Base-by-base conservation (phyloP, 108 stramenopile genomes). In the Nitzschia inconspicua region DNA sequence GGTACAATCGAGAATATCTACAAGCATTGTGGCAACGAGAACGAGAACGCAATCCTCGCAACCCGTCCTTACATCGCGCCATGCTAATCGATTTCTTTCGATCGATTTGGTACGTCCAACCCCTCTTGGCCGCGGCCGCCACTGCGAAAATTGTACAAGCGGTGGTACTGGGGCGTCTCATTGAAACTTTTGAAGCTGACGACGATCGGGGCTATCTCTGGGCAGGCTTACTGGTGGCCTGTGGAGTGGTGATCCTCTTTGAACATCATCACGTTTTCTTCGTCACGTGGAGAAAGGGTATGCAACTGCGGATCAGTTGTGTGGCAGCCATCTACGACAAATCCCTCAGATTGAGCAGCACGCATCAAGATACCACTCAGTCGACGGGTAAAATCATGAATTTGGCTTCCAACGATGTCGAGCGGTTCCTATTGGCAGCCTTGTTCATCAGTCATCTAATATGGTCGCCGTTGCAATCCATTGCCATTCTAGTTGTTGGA, bases 401-500 rank as follows among this genome's bases (percentile, higher is more conserved):
- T 54, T 71, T 97, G 67, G 92, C 92, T 25, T 80, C 83, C 24
- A 94, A 92, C 59, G 96, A 97, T 49, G 95, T 97, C 9, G 94
- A 97, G 61, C 77, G 96, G 0, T 94, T 94, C 57, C 24, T 92
- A 1, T 31, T 81, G 52, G 84, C 85, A 3, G 61, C 83, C 0
- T 57, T 91, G 4, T 94, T 93, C 64, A 56, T 72, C 16, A 69
- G 65, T 19, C 85, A 88, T 62, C 52, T 97, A 11, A 55, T 88
- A 25, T 89, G 81, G 86, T 89, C 84, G 14, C 96, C 96, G 9
- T 7, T 95, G 3, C 86, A 95, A 66, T 65, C 84, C 1, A 31
- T 97, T 18, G 89, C 81, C 0, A 89, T 95, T 24, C 47, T 95
- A 44, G 73, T 51, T 6, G 48, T 91, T 7, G 94, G 94, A 1